A percentile compares a stretch with the other conserved stretches of the same genome.
phyloP scores from a whole-genome alignment of 2,329 filamentous ascomycete genomes.

The Colletotrichum brevisporum region DNA sequence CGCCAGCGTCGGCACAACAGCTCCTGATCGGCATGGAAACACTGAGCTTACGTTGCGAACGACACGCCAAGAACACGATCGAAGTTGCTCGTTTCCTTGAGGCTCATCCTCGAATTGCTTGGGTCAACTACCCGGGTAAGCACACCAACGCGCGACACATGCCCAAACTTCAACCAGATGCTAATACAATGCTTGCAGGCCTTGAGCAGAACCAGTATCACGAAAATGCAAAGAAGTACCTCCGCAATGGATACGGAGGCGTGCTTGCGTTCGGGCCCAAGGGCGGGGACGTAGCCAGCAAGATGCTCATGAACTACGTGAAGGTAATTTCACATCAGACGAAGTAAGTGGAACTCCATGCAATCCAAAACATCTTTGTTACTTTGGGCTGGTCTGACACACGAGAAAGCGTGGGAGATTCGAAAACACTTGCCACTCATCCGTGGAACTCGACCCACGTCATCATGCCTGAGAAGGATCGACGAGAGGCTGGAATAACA shows the following conservation, averaged over 20 bases:
- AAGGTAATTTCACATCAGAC: slow-evolving; percentile 80
- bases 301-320: slow-evolving; percentile 74
- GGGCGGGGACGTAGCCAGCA: slow-evolving; percentile 67
- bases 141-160: not conserved
- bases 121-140: slow-evolving; percentile 80
- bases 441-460: slow-evolving; percentile 78
- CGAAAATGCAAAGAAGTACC: slow-evolving; percentile 75
- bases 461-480: slow-evolving; percentile 67
- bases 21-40: slow-evolving; percentile 79
- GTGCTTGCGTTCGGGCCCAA: slow-evolving; percentile 81
- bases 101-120: slow-evolving; percentile 75
- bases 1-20: slow-evolving; percentile 80
- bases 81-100: slow-evolving; percentile 77
- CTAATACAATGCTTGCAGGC: not conserved
- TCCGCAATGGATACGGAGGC: slow-evolving; percentile 76
- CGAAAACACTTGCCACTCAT: slow-evolving; percentile 80
- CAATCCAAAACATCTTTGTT: no score
- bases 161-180: not conserved
- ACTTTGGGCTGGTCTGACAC: not conserved
- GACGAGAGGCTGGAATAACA: slow-evolving; percentile 73
- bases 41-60: slow-evolving; percentile 74
- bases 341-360: slow-evolving; percentile 66
- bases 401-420: slow-evolving; percentile 69
- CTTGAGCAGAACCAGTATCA: slow-evolving; percentile 71
- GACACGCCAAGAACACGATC: slow-evolving; percentile 76